Evolutionary conservation across 495 filamentous ascomycete genomes (phyloP), one percentile per base, ranked within the genome.

Genomic region (Penicillium lividum): DNA sequence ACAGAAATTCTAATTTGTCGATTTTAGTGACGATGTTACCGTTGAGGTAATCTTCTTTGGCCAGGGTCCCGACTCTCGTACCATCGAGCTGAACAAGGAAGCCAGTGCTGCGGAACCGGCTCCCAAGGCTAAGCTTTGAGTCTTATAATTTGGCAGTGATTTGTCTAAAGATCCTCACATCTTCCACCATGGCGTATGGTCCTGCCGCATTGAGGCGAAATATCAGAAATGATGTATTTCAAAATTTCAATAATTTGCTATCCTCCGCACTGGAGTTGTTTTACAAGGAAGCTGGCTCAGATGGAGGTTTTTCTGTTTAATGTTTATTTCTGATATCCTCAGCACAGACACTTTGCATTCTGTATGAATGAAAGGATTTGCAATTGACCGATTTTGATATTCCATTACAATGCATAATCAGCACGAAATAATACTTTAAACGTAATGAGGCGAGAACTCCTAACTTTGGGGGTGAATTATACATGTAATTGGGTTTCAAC

Each of bases 1-100:
- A 22, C 22, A 22, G 22, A n/a, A n/a, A 22, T 22, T 22, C 51
- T 36, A 54, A 30, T 18, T 13, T 28, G 1, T 44, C 22, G 2
- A 3, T 22, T 45, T 3, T 61, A 91, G 90, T 56, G 94, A 98
- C 69, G 94, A 98, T 73, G 78, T 98, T 46, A 98, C 94, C 0
- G 95, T 98, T 28, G 92, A 98, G 75, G 94, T 98, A 43, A 95
- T 98, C 68, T 98, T 98, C 82, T 98, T 98, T 66, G 94, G 94
- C 40, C 82, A 96, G 44, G 84, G 87, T 25, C 64, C 73, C n/a
- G 83, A 90, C 56, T 85, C 79, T 59, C 90, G 92, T 22, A 86
- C 88, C 54, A 86, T 98, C 4, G 80, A 87, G 5, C 70, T 93
- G 34, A 98, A 97, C 74, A 74, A 86, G 63, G 94, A 97, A 66